Evolutionary conservation across 78 protist genomes (phyloP).

Genomic region (Speleostelium caveatum): DNA sequence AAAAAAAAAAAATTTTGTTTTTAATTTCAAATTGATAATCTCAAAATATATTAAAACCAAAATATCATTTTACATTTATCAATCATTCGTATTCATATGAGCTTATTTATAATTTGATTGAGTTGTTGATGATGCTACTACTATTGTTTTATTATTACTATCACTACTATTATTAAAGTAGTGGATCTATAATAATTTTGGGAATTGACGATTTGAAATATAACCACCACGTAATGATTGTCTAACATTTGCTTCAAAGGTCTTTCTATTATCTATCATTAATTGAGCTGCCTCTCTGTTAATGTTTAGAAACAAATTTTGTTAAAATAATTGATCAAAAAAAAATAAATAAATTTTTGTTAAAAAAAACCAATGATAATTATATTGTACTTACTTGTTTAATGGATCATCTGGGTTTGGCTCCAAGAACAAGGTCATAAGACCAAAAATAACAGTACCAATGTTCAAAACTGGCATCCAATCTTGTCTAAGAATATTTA

Average conservation of each 20-base stretch:
- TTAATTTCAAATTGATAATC: too few species aligned
- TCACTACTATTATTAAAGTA: too few species aligned
- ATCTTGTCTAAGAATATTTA: constrained; percentile 89
- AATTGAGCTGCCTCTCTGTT: constrained; percentile 81
- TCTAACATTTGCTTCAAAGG: constrained; percentile 78
- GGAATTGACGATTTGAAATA: constrained; percentile 50
- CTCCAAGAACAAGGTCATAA: constrained; percentile 86
- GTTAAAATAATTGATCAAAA: not conserved
- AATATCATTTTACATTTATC: too few species aligned
- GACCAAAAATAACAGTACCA: constrained; percentile 85
- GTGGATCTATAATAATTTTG: constrained; percentile 17
- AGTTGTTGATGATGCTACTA: too few species aligned
- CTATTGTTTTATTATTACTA: too few species aligned
- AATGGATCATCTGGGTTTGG: constrained; percentile 95
- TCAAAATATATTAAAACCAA: too few species aligned
- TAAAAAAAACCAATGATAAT: not conserved
- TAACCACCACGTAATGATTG: constrained; percentile 85
- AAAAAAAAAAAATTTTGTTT: too few species aligned
- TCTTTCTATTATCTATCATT: constrained; percentile 73
- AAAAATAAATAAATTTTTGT: not conserved
- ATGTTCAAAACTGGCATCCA: constrained; percentile 91
- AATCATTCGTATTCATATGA: too few species aligned
- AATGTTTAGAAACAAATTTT: not conserved
- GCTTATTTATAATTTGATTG: too few species aligned
- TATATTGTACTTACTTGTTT: constrained; percentile 60